These are phyloP conservation scores for Rhynchosporium agropyri DNA, from an alignment of 2,329 filamentous ascomycete species.

Conservation along the genomic window DNA sequence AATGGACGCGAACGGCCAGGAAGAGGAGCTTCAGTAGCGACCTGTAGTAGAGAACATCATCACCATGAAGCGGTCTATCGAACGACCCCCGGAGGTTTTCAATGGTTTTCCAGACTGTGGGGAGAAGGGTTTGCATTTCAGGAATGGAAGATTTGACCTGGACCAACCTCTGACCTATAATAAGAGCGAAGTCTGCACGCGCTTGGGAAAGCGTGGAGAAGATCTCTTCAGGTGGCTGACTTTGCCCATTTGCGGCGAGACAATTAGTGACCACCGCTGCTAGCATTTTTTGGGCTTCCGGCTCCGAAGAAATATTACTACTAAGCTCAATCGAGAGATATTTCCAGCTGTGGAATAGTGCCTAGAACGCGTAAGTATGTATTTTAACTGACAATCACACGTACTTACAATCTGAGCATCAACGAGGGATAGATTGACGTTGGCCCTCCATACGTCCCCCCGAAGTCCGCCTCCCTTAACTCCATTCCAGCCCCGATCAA, in stretches of 20 bases:
- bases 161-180: slow-evolving; percentile 78
- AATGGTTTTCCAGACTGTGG: slow-evolving; percentile 62
- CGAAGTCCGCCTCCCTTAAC: slow-evolving; percentile 71
- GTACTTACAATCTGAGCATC: slow-evolving; percentile 80
- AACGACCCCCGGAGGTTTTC: slow-evolving; percentile 57
- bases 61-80: slow-evolving; percentile 57
- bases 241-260: slow-evolving; percentile 73
- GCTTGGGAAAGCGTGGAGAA: slow-evolving; percentile 77
- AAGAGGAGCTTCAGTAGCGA: slow-evolving; percentile 83
- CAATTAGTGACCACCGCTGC: slow-evolving; percentile 76
- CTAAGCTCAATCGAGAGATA: slow-evolving; percentile 83
- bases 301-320: slow-evolving; percentile 47
- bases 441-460: slow-evolving; percentile 82
- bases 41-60: slow-evolving; percentile 74
- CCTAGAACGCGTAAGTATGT: slow-evolving; percentile 50
- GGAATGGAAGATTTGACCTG: slow-evolving; percentile 52
- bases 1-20: slow-evolving; percentile 71
- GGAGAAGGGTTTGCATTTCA: slow-evolving; percentile 57
- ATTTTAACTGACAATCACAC: neutral
- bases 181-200: slow-evolving; percentile 78
- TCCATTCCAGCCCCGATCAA: slow-evolving; percentile 78
- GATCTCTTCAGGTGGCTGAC: slow-evolving; percentile 75
- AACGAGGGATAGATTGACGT: slow-evolving; percentile 87
- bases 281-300: slow-evolving; percentile 35
- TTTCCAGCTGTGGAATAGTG: slow-evolving; percentile 87